Conservation (phyloP, 1,139 yeast species). For the Scheffersomyces quercinus region DNA sequence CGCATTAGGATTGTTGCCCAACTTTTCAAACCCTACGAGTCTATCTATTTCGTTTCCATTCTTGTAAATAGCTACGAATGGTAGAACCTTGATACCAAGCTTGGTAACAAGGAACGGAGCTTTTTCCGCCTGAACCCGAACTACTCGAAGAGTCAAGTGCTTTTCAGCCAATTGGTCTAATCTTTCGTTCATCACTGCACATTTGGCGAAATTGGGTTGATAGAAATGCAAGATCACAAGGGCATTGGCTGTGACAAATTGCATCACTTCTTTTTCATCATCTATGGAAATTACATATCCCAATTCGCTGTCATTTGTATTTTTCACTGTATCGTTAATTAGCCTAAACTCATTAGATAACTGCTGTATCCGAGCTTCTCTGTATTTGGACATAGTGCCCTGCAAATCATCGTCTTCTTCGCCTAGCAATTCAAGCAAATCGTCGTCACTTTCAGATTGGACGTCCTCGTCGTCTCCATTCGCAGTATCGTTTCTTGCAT, state of each 20-base stretch:
- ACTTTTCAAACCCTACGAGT: slow-evolving; percentile 66
- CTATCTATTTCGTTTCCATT: slow-evolving; percentile 60
- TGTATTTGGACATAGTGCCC: slow-evolving; percentile 29
- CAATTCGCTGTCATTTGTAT: slow-evolving; percentile 32
- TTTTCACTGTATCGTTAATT: slow-evolving; percentile 34
- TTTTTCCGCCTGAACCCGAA: slow-evolving; percentile 58
- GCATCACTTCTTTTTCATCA: slow-evolving; percentile 59
- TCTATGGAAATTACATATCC: slow-evolving; percentile 41
- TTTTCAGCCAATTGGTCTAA: slow-evolving; percentile 50
- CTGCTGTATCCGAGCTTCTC: slow-evolving; percentile 54
- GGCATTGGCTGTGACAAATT: slow-evolving; percentile 43
- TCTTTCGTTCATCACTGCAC: slow-evolving; percentile 57
- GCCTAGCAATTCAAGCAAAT: slow-evolving; percentile 26
- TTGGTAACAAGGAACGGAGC: slow-evolving; percentile 74
- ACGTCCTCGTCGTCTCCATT: slow-evolving; percentile 33
- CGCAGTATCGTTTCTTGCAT: slow-evolving; percentile 14
- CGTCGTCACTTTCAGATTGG: slow-evolving; percentile 29
- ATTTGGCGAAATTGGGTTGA: slow-evolving; percentile 60
- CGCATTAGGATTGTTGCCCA: slow-evolving; percentile 40
- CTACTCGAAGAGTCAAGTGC: slow-evolving; percentile 57
- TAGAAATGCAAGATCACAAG: slow-evolving; percentile 64
- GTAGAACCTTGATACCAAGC: slow-evolving; percentile 64
- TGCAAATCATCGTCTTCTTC: slow-evolving; percentile 39
- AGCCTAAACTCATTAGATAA: slow-evolving; percentile 44
- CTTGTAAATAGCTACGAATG: slow-evolving; percentile 65